phyloP scores from a whole-genome alignment of 2,329 filamentous ascomycete species.

The Teratosphaeria nubilosa region DNA sequence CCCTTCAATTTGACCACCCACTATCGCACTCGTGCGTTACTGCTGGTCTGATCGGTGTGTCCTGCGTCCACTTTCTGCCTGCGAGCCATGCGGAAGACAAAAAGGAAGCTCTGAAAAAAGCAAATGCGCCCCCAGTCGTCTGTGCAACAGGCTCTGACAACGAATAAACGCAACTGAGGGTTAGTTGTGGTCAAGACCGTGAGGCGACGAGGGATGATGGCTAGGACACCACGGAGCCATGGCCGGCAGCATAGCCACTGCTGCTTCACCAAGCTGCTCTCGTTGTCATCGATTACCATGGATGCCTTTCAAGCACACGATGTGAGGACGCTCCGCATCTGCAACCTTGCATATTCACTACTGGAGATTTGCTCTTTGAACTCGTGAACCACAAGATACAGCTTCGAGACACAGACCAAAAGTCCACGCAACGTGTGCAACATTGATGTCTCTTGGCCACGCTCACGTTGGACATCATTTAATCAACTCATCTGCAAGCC shows the following conservation, averaged over 20 bases:
- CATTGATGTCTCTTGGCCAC: background rate
- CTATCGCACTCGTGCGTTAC: no score
- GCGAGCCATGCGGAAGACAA: no score
- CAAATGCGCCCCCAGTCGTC: no score
- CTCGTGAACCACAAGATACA: background rate
- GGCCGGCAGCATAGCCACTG: background rate
- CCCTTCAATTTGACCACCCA: no score
- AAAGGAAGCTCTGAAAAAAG: no score
- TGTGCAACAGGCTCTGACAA: no score
- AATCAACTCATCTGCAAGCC: background rate
- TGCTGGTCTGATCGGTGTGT: no score
- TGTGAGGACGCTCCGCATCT: background rate
- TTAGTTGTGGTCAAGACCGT: no score
- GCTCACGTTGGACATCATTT: background rate
- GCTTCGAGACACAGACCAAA: background rate
- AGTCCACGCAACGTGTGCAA: background rate
- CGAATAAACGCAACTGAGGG: no score
- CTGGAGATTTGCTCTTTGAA: background rate
- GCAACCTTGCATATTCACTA: background rate
- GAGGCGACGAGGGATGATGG: no score
- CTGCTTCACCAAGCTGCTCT: background rate
- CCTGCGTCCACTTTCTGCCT: no score
- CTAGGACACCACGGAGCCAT: background rate
- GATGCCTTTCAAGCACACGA: background rate
- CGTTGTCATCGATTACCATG: background rate